Base-by-base conservation (phyloP, 2,329 filamentous ascomycete species). In the Calycina herbarum region DNA sequence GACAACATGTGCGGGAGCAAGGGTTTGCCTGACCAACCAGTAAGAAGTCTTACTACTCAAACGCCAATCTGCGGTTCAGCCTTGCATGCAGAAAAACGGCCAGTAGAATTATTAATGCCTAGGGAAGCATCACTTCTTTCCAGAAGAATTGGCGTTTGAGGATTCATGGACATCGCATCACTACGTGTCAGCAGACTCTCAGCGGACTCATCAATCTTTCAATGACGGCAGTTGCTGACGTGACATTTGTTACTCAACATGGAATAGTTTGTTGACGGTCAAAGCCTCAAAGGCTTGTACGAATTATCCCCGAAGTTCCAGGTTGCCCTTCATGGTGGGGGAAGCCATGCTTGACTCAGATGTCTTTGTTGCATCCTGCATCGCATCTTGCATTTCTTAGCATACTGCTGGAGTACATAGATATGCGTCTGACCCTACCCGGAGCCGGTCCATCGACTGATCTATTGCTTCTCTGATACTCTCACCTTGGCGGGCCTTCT, bases 181-280 rank as follows among this genome's bases (percentile, higher is more conserved):
- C 48, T 24, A 24, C 10, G 10, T 10, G 48, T 54, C 48, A 54
- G 48, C 45, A 51, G 45, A 24, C 45, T 51, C 35, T 38, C 35
- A 38, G 35, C 38, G 13, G 38, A 40, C 38, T 40, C 38, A 54
- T 10, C 48, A 54, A 24, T 20, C 48, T 54, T 54, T 54, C 20
- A 54, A 54, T 13, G 20, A 54, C 20, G 48, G 48, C 48, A 54
- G 20, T 54, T 54, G 48, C 20, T 54, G 48, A 54, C 48, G 20
- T 54, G 48, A 54, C 48, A 54, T 27, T 54, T 24, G 48, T 27
- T 54, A 54, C 48, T 54, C 48, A 54, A 54, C 48, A 54, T 54
- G 48, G 48, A 54, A 54, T 54, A 54, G 48, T 24, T 54, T 54
- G 48, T 54, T 54, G 20, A 11, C 48, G 10, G 20, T 54, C 48